phyloP scores from a whole-genome alignment of 768 basidiomycete species.

The Termitomyces sp. region DNA sequence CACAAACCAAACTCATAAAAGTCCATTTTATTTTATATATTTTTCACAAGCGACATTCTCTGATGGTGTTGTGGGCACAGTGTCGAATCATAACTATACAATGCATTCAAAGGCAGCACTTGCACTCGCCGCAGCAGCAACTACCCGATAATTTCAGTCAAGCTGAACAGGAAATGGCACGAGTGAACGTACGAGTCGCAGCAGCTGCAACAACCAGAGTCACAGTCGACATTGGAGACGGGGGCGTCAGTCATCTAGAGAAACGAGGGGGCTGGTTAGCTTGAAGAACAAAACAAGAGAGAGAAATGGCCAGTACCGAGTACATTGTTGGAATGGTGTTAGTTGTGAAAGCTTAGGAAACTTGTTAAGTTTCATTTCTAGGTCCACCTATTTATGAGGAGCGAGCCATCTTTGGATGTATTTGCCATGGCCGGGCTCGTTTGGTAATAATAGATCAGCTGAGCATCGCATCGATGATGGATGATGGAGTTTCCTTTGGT shows the following conservation, averaged over 20 bases:
- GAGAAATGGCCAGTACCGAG: slow-evolving; percentile 2
- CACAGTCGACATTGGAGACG: slow-evolving; percentile 5
- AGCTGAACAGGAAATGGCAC: not conserved
- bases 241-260: slow-evolving; percentile 1
- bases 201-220: slow-evolving; percentile 8
- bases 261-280: not conserved
- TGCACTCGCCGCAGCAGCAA: slow-evolving; percentile 13
- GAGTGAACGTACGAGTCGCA: slow-evolving; percentile 4
- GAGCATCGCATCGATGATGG: not conserved
- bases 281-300: not conserved
- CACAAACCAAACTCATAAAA: not conserved
- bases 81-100: not conserved
- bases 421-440: not conserved
- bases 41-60: not conserved
- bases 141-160: not conserved
- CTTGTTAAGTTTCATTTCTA: not conserved
- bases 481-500: not conserved
- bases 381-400: not conserved
- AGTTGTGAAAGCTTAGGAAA: not conserved
- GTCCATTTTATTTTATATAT: not conserved
- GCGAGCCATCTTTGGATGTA: not conserved
- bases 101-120: slow-evolving; percentile 6
- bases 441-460: not conserved
- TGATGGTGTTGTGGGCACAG: not conserved
- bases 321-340: not conserved